Evolutionary conservation across 441 rosid species (phyloP), one percentile per base, ranked within the genome.

Genomic region (Populus hybrid): DNA sequence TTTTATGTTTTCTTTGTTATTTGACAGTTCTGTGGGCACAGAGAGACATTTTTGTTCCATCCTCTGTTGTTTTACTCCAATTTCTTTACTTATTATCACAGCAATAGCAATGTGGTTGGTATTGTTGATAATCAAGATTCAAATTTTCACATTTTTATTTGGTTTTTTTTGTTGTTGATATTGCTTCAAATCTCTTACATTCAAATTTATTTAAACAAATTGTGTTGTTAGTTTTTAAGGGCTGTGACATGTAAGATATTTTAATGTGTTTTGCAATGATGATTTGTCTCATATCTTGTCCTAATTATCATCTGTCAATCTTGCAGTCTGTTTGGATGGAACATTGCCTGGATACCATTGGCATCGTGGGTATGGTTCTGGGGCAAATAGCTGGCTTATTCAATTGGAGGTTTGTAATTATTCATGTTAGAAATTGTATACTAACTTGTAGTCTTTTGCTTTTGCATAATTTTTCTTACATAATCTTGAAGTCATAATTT

Each of bases 321-420:
- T 71, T 73, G 67, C 90, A 96, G 99, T 96, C 64, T 96, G 99
- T 84, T 86, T 94, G 86, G 99, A 94, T 89, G 99, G 99, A 85
- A 90, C 98, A 66, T 81, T 93, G 80, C 99, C 99, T 34, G 99
- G 98, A 40, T 96, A 96, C 82, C 99, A 96, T 85, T 79, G 90
- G 73, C 97, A 92, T 76, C 93, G 83, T 12, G 99, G 99, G 77
- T 86, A 83, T 75, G 98, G 98, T 59, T 82, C 92, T 10, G 99
- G 99, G 74, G 92, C 92, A 73, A 88, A 89, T 76, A 92, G 92
- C 74, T 96, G 99, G 99, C 95, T 96, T 67, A 87, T 95, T 88
- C 93, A 95, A 6, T 86, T 96, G 79, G 99, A 96, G 99, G 99
- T 92, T 72, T 76, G 86, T 77, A 38, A 16, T 42, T 26, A 30